phyloP scores from a whole-genome alignment of 2,329 filamentous ascomycete genomes.

The Fusarium xylarioides region DNA sequence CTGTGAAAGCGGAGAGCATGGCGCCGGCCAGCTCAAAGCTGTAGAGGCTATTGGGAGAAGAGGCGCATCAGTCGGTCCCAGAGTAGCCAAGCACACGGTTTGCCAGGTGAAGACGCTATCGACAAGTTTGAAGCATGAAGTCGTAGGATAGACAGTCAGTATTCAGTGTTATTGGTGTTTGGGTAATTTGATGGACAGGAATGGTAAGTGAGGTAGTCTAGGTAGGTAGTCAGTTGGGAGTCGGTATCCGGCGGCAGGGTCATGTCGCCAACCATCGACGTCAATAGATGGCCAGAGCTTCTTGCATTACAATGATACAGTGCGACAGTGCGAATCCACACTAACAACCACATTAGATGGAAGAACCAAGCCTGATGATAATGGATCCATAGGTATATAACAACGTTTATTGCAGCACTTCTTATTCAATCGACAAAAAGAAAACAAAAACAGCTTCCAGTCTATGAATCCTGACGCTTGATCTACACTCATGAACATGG shows the following conservation, averaged over 20 bases:
- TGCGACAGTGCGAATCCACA: constrained; percentile 34
- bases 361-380: too few species aligned
- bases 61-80: constrained; percentile 44
- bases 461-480: constrained; percentile 32
- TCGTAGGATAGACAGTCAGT: background rate
- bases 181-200: background rate
- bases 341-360: background rate
- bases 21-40: constrained; percentile 57
- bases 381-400: too few species aligned
- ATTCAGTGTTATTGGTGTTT: constrained; percentile 4
- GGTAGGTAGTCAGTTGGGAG: constrained; percentile 11
- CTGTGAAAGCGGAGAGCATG: constrained; percentile 98
- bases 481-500: constrained; percentile 24
- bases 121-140: background rate
- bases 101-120: background rate
- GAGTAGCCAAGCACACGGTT: background rate
- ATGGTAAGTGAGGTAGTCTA: background rate
- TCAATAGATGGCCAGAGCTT: constrained; percentile 45
- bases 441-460: background rate
- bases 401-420: background rate
- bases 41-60: constrained; percentile 42
- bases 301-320: constrained; percentile 31
- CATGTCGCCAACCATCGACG: constrained; percentile 41
- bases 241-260: constrained; percentile 20
- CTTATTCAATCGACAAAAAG: background rate